A percentile compares a stretch with the other conserved stretches of the same genome.
phyloP scores from a whole-genome alignment of 2,329 filamentous ascomycete genomes.

The Xylariaceae sp. region DNA sequence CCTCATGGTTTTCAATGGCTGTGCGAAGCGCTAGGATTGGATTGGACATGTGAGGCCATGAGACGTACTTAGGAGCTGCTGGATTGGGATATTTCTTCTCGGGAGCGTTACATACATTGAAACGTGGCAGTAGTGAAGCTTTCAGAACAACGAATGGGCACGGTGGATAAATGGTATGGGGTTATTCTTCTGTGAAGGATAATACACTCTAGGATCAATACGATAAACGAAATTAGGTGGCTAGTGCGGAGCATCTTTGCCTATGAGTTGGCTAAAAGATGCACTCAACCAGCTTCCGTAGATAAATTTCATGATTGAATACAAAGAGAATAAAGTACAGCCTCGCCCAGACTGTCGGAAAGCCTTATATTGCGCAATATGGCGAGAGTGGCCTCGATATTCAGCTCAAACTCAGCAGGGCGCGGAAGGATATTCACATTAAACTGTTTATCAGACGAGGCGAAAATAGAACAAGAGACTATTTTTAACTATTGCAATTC shows the following conservation, averaged over 20 bases:
- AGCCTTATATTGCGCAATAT: constrained; percentile 24
- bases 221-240: background rate
- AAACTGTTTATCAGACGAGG: constrained; percentile 4
- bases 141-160: background rate
- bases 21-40: constrained; percentile 14
- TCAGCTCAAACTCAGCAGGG: constrained; percentile 7
- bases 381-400: constrained; percentile 9
- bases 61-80: constrained; percentile 18
- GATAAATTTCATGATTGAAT: background rate
- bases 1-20: constrained; percentile 17
- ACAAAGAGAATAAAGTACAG: constrained; percentile 10
- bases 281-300: background rate
- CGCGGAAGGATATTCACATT: constrained; percentile 12
- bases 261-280: too few relatives aligned
- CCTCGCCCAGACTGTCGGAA: constrained; percentile 19
- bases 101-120: constrained; percentile 22
- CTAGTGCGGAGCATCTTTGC: constrained; percentile 15
- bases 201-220: background rate
- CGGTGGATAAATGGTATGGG: background rate
- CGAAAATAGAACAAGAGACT: constrained; percentile 1
- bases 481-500: constrained; percentile 10
- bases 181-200: background rate
- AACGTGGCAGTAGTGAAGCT: constrained; percentile 14
- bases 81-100: constrained; percentile 17
- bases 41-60: constrained; percentile 13